phyloP scores from a whole-genome alignment of 1,139 yeast species.

The Trichomonascaceae sp. region DNA sequence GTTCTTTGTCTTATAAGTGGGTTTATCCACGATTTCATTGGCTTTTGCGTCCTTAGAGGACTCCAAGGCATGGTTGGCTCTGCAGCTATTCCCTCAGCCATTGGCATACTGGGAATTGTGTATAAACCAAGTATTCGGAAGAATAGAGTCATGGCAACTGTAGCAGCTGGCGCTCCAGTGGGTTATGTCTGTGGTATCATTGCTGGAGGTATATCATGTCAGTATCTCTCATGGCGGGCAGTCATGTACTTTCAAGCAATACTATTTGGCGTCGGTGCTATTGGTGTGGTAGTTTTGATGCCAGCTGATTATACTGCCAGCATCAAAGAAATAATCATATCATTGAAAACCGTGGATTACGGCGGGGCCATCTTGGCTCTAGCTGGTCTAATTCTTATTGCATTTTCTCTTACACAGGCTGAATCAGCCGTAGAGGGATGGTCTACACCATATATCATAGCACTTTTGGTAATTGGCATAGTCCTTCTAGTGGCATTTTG shows the following conservation, averaged over 20 bases:
- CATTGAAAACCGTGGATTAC: conserved; percentile 33
- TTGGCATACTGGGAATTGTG: conserved; percentile 39
- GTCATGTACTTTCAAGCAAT: conserved; percentile 38
- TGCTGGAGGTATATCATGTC: conserved; percentile 39
- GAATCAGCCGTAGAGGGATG: conserved; percentile 37
- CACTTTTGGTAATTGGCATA: conserved; percentile 37
- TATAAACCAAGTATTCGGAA: conserved; percentile 37
- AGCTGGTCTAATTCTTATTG: conserved; percentile 35
- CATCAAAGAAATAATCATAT: conserved; percentile 14
- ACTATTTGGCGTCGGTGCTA: conserved; percentile 29
- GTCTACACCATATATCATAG: conserved; percentile 42
- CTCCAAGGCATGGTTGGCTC: conserved; percentile 40
- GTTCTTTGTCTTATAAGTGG: conserved; percentile 37
- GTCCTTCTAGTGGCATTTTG: conserved; percentile 32
- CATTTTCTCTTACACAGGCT: conserved; percentile 39
- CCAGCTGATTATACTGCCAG: conserved; percentile 29
- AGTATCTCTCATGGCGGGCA: conserved; percentile 38
- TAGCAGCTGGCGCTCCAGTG: conserved; percentile 43
- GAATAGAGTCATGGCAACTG: conserved; percentile 39
- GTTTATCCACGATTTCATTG: conserved; percentile 33
- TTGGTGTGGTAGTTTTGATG: conserved; percentile 27
- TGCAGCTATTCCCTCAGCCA: conserved; percentile 41
- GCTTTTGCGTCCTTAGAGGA: conserved; percentile 37
- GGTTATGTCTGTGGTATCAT: conserved; percentile 39
- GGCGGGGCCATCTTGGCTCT: conserved; percentile 37